Evolutionary conservation across 2,329 filamentous ascomycete genomes (phyloP).

Genomic region (Raffaelea albimanens): DNA sequence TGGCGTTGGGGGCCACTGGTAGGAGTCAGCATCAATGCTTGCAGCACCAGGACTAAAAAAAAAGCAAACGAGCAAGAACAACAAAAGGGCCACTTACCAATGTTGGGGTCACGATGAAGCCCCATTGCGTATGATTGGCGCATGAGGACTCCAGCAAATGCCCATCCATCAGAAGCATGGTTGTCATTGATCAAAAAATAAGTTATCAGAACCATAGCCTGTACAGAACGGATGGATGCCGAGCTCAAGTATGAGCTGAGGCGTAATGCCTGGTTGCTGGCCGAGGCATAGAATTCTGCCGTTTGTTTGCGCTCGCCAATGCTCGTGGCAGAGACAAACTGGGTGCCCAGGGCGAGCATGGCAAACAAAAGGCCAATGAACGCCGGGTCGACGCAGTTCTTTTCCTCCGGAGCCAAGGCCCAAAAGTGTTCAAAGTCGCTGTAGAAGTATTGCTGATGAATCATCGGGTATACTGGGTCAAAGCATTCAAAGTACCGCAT

Average conservation of each 20-base stretch:
- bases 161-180: slow-evolving; percentile 74
- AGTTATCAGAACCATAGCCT: slow-evolving; percentile 73
- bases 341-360: slow-evolving; percentile 69
- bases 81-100: slow-evolving; percentile 32
- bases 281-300: slow-evolving; percentile 73
- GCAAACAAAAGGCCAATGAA: slow-evolving; percentile 66
- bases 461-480: slow-evolving; percentile 73
- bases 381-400: slow-evolving; percentile 53
- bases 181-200: slow-evolving; percentile 85
- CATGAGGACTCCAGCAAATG: slow-evolving; percentile 68
- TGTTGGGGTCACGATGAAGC: slow-evolving; percentile 68
- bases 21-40: neutral
- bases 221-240: slow-evolving; percentile 62
- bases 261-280: slow-evolving; percentile 66
- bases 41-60: neutral
- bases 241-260: slow-evolving; percentile 69
- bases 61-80: neutral
- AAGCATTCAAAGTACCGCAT: slow-evolving; percentile 59
- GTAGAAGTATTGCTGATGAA: slow-evolving; percentile 66
- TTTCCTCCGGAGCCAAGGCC: slow-evolving; percentile 49
- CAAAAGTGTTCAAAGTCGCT: slow-evolving; percentile 73
- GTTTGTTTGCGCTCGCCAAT: slow-evolving; percentile 60
- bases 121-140: slow-evolving; percentile 76
- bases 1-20: slow-evolving; percentile 53
- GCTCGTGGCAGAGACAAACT: slow-evolving; percentile 56